phyloP scores from a whole-genome alignment of 2,329 filamentous ascomycete genomes.

The Fusarium napiforme region DNA sequence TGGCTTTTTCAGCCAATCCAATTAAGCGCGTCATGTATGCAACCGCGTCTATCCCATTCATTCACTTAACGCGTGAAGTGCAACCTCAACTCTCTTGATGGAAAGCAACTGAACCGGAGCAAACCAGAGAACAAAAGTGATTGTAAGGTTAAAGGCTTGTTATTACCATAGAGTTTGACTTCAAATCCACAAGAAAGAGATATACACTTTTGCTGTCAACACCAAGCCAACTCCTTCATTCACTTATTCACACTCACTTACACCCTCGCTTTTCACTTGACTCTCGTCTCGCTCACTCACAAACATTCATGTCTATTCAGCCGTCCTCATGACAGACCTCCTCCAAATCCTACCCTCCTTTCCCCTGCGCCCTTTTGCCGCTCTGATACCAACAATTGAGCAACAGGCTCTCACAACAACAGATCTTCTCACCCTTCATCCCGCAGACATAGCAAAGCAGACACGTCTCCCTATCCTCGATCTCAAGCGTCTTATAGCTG shows the following conservation, averaged over 20 bases:
- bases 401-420: constrained; percentile 79
- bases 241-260: constrained; percentile 21
- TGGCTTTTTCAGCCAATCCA: constrained; percentile 9
- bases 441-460: constrained; percentile 84
- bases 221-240: background rate
- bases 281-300: background rate
- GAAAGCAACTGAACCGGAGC: constrained; percentile 1
- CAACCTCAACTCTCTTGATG: constrained; percentile 1
- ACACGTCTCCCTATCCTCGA: constrained; percentile 85
- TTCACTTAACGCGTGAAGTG: constrained; percentile 21
- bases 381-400: constrained; percentile 84
- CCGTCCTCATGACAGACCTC: constrained; percentile 80
- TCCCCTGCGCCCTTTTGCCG: constrained; percentile 73
- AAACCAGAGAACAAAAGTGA: background rate
- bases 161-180: background rate
- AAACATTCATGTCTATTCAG: constrained; percentile 21
- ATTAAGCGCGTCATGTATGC: constrained; percentile 24
- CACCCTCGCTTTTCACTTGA: background rate
- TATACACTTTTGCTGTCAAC: background rate
- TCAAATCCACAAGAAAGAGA: background rate
- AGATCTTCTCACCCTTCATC: constrained; percentile 87
- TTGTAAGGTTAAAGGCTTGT: background rate
- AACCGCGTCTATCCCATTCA: constrained; percentile 9
- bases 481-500: constrained; percentile 76
- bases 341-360: constrained; percentile 84